phyloP scores from a whole-genome alignment of 441 rosid species.

The Brassica balearica region DNA sequence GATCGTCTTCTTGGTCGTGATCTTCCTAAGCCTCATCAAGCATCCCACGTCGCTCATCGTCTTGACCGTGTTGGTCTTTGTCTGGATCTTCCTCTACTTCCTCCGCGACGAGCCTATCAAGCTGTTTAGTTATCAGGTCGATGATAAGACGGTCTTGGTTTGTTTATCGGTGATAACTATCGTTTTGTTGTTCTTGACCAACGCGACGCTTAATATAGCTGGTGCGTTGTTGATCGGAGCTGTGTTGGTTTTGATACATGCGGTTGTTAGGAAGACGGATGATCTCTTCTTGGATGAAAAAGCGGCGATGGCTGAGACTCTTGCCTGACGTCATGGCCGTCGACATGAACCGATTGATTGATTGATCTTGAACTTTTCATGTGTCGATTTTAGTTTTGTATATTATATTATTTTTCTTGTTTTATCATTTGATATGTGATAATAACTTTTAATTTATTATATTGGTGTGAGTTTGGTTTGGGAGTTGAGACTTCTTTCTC shows the following conservation, averaged over 20 bases:
- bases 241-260: constrained; percentile 58
- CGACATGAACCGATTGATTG: constrained; percentile 29
- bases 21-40: constrained; percentile 62
- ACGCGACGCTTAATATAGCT: constrained; percentile 55
- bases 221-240: constrained; percentile 54
- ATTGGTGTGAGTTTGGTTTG: constrained; percentile 38
- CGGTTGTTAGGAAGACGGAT: constrained; percentile 68
- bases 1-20: constrained; percentile 49
- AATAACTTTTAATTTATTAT: background rate
- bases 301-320: constrained; percentile 42
- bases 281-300: constrained; percentile 60
- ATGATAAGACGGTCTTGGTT: constrained; percentile 52
- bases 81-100: constrained; percentile 70
- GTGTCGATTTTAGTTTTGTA: background rate
- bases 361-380: constrained; percentile 13
- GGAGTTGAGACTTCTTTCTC: background rate
- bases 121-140: constrained; percentile 53
- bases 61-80: constrained; percentile 54
- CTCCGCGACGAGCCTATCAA: constrained; percentile 66
- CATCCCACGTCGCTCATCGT: constrained; percentile 67
- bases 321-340: constrained; percentile 41
- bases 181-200: constrained; percentile 55
- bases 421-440: constrained; percentile 8
- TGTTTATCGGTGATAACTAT: constrained; percentile 53
- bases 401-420: constrained; percentile 17